phyloP scores from a whole-genome alignment of 2,329 filamentous ascomycete genomes.

The Ilyonectria destructans region DNA sequence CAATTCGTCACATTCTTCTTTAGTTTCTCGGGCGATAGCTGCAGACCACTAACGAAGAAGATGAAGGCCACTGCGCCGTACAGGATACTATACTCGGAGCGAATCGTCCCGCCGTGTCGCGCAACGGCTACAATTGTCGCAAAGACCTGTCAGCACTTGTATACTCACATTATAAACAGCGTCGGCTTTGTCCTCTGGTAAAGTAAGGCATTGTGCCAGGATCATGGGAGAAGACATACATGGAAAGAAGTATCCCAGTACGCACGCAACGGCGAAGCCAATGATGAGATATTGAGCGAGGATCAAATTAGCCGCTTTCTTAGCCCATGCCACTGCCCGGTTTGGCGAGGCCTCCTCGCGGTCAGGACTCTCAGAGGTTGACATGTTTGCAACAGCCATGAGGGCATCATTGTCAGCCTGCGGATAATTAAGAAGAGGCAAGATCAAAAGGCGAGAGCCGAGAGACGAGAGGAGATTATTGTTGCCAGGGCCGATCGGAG shows the following conservation, averaged over 20 bases:
- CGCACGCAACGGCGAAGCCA: slow-evolving; percentile 70
- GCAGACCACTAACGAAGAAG: slow-evolving; percentile 81
- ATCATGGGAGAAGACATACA: slow-evolving; percentile 51
- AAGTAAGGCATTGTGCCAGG: not conserved
- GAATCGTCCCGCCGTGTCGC: slow-evolving; percentile 64
- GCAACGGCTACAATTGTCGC: slow-evolving; percentile 59
- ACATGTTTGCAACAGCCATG: slow-evolving; percentile 31
- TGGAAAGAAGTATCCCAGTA: slow-evolving; percentile 63
- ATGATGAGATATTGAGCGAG: slow-evolving; percentile 77
- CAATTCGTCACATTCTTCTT: slow-evolving; percentile 75
- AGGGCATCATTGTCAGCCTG: slow-evolving; percentile 6
- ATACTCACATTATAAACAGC: not conserved
- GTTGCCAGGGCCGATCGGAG: slow-evolving; percentile 22
- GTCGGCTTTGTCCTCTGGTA: not conserved
- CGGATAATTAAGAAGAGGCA: not conserved
- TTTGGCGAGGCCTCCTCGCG: slow-evolving; percentile 10
- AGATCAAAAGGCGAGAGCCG: not conserved
- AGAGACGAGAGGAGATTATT: not conserved
- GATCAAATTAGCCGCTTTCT: slow-evolving; percentile 54
- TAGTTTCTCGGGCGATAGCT: slow-evolving; percentile 75
- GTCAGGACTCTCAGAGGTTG: slow-evolving; percentile 33
- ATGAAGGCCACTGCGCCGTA: slow-evolving; percentile 80
- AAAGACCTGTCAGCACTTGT: slow-evolving; percentile 26
- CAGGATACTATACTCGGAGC: slow-evolving; percentile 73
- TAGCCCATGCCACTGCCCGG: slow-evolving; percentile 33